phyloP scores from a whole-genome alignment of 768 basidiomycete genomes.

The Boletellus ananas region DNA sequence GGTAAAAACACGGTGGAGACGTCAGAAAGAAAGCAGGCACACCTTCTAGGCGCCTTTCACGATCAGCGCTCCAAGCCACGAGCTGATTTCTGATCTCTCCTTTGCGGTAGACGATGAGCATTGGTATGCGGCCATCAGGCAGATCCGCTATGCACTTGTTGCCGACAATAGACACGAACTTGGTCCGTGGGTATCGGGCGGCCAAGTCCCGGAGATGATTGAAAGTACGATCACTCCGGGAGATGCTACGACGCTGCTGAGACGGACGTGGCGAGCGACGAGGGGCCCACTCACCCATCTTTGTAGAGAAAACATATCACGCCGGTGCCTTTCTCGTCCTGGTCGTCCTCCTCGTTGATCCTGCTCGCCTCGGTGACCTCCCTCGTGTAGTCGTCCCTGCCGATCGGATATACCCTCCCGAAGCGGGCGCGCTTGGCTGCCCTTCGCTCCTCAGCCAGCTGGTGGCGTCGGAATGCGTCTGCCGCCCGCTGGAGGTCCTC shows the following conservation, averaged over 20 bases:
- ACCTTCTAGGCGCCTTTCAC: conserved; percentile 78
- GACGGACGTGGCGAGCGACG: background rate
- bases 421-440: conserved; percentile 64
- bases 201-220: conserved; percentile 71
- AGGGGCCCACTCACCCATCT: conserved; percentile 65
- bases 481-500: conserved; percentile 75
- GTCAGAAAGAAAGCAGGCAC: conserved; percentile 11
- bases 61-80: conserved; percentile 78
- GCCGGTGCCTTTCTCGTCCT: conserved; percentile 74
- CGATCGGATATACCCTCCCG: conserved; percentile 83
- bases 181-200: conserved; percentile 80
- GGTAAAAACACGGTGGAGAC: conserved; percentile 1
- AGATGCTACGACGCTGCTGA: conserved; percentile 50
- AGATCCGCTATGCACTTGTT: conserved; percentile 96
- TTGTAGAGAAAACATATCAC: conserved; percentile 95
- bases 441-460: conserved; percentile 58
- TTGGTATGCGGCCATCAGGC: conserved; percentile 86
- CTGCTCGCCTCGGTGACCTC: conserved; percentile 94
- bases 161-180: conserved; percentile 94
- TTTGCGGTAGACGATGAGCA: conserved; percentile 87
- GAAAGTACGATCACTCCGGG: conserved; percentile 73
- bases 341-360: conserved; percentile 59
- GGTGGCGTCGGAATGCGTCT: conserved; percentile 58
- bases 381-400: conserved; percentile 88
- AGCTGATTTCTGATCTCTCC: conserved; percentile 90